Percentiles rank a stretch among this genome's conserved stretches.
These are phyloP conservation scores for Chlorella variabilis DNA, from an alignment of 163 green algal species.

Conservation along the genomic window DNA sequence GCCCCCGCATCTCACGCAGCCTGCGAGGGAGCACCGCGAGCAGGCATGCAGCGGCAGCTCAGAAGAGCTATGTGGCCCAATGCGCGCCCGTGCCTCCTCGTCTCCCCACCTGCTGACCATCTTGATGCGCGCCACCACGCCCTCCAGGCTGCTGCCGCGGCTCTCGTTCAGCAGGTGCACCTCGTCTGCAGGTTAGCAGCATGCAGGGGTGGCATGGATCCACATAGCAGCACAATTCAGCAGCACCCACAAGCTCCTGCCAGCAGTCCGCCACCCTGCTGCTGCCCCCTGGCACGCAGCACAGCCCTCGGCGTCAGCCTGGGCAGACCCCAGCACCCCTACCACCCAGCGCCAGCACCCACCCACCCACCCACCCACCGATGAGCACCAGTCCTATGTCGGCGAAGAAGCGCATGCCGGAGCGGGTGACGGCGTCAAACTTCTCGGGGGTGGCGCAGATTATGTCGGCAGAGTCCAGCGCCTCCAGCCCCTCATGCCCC, in stretches of 20 bases:
- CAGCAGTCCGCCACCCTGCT: too few relatives aligned
- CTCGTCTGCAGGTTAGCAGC: constrained; percentile 42
- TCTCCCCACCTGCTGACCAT: constrained; percentile 60
- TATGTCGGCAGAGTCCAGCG: constrained; percentile 83
- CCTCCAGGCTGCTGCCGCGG: constrained; percentile 86
- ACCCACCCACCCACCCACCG: constrained; percentile 63
- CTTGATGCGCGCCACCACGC: constrained; percentile 88
- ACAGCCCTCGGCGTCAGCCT: too few relatives aligned
- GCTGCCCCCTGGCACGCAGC: too few relatives aligned
- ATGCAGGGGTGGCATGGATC: background rate
- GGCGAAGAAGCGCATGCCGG: constrained; percentile 76
- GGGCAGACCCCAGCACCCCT: too few relatives aligned
- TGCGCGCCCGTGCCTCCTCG: too few relatives aligned
- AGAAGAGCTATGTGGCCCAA: too few relatives aligned
- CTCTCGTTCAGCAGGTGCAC: constrained; percentile 92
- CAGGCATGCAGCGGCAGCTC: too few relatives aligned
- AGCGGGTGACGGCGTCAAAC: constrained; percentile 77
- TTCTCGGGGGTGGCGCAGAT: constrained; percentile 96
- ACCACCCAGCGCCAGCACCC: too few relatives aligned
- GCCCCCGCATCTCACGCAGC: constrained; percentile 49
- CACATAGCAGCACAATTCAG: too few relatives aligned
- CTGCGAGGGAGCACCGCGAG: background rate
- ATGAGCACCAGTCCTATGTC: constrained; percentile 85
- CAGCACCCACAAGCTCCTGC: too few relatives aligned
- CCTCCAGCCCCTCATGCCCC: constrained; percentile 40